Evolutionary conservation across 305 asterid species (phyloP).

Genomic region (Fraxinus nigra): DNA sequence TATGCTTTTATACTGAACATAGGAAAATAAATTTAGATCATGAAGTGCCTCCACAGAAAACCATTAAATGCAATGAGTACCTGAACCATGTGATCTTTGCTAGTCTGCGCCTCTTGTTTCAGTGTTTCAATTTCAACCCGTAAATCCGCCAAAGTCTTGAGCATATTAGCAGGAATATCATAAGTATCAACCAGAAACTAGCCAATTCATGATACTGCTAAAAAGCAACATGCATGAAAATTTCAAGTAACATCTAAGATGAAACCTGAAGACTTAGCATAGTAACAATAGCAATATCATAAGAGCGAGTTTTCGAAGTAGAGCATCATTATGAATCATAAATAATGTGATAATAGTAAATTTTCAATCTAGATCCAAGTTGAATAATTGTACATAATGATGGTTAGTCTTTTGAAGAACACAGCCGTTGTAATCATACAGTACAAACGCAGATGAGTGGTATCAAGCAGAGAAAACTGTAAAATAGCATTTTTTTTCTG

Average conservation of each 20-base stretch:
- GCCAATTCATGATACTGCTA: constrained; percentile 13
- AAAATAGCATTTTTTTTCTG: neutral
- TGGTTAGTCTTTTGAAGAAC: neutral
- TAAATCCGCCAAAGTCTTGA: constrained; percentile 45
- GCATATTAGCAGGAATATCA: constrained; percentile 13
- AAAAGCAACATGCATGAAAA: neutral
- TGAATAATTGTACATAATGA: neutral
- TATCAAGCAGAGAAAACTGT: neutral
- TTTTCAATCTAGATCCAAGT: neutral
- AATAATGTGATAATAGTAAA: neutral
- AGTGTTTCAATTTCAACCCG: constrained; percentile 55
- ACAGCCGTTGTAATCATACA: neutral
- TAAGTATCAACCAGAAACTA: constrained; percentile 1
- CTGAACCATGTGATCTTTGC: constrained; percentile 85
- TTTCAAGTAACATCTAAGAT: constrained; percentile 5
- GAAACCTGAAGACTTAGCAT: neutral
- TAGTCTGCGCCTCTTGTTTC: constrained; percentile 61
- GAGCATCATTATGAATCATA: neutral
- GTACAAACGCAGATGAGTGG: neutral
- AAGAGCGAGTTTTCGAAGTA: neutral
- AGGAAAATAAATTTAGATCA: constrained; percentile 30
- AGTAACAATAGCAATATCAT: neutral
- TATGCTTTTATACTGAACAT: constrained; percentile 72
- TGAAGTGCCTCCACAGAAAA: constrained; percentile 12
- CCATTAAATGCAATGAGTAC: constrained; percentile 26